phyloP scores from a whole-genome alignment of 202 grass and related monocot species.

The Cymbopogon flexuosus region DNA sequence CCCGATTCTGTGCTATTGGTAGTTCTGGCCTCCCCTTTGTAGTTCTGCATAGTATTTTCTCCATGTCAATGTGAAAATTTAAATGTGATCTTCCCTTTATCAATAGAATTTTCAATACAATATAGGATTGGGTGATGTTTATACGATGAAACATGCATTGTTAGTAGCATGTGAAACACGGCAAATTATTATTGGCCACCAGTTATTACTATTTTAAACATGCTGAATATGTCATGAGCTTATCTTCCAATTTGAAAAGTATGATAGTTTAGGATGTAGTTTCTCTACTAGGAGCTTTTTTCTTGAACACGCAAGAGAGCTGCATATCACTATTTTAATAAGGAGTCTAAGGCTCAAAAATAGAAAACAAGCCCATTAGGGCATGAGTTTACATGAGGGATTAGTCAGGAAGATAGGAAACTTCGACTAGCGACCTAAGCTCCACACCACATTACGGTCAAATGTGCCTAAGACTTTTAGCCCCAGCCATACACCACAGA shows the following conservation, averaged over 20 bases:
- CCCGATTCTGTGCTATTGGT: neutral
- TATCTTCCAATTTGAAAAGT: neutral
- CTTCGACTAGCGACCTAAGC: too few relatives aligned
- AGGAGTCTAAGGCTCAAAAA: too few relatives aligned
- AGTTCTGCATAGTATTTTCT: neutral
- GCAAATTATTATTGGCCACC: neutral
- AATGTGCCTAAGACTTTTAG: too few relatives aligned
- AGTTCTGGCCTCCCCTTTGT: neutral
- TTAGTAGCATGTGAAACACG: neutral
- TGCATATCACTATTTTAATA: too few relatives aligned
- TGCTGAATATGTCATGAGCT: neutral
- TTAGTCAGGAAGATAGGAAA: too few relatives aligned
- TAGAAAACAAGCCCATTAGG: too few relatives aligned
- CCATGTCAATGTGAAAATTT: neutral
- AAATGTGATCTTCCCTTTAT: neutral
- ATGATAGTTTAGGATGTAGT: neutral
- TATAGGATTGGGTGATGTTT: neutral
- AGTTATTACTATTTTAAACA: neutral
- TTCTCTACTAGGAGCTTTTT: neutral
- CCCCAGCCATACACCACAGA: too few relatives aligned
- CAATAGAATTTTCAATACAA: neutral
- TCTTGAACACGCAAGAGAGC: too few relatives aligned
- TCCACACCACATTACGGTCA: too few relatives aligned
- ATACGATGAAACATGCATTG: neutral
- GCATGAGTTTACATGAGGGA: too few relatives aligned